Evolutionary conservation across 345 rosid genomes (phyloP), one percentile per base, ranked within the genome.

Genomic region (Euphorbia pulcherrima): DNA sequence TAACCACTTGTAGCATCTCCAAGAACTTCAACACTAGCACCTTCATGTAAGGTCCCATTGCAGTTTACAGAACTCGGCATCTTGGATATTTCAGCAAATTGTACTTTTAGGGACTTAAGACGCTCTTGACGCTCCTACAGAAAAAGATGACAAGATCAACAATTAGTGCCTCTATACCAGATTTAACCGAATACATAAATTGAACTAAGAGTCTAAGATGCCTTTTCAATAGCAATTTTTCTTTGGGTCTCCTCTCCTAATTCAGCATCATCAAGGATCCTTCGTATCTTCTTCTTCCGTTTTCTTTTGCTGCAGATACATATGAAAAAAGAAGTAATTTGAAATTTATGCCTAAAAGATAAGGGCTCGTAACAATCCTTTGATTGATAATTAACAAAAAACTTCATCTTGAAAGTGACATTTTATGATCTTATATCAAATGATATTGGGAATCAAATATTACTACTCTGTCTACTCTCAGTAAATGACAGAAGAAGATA

Each of bases 211-310:
- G 24, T 88, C 11, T 23, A 62, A 6, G 50, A 30, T 30, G 90
- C 98, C 92, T 95, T 92, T 83, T 95, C 99, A 33, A 95, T 88
- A 65, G 99, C 99, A 69, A 92, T 95, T 87, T 95, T 95, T 64
- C 90, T 86, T 81, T 87, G 89, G 17, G 99, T 95, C 67, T 92
- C 97, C 76, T 92, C 97, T 71, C 99, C 99, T 78, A 95, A 81
- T 84, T 95, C 99, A 70, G 97, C 82, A 81, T 95, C 99, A 76
- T 95, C 99, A 69, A 95, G 80, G 50, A 95, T 95, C 80, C 99
- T 81, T 58, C 99, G 87, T 63, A 95, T 92, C 79, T 81, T 88
- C 92, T 85, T 95, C 72, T 92, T 88, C 48, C 18, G 78, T 86
- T 79, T 90, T 80, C 81, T 86, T 92, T 80, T 91, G 51, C 82